Evolutionary conservation across 352 stramenopile genomes (phyloP), one percentile per base, ranked within the genome.

Genomic region (Phytophthora idaei): DNA sequence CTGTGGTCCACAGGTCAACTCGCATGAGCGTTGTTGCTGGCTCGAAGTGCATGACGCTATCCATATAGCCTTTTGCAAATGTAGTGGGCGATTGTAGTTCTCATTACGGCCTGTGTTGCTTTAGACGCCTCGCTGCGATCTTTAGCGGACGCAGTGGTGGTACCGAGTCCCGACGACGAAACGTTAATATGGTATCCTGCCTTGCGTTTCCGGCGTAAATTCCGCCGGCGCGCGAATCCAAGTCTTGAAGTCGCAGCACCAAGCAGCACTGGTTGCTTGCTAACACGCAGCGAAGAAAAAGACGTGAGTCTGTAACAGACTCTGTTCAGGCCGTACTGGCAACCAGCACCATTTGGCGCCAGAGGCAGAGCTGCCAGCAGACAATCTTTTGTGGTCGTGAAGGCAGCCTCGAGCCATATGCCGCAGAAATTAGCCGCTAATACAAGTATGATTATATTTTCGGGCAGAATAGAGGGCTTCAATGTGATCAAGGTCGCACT

Each of bases 251-350:
- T 17, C 27, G 32, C 7, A 45, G 27, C 34, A 57, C 61, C 53
- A 68, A 57, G 61, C 61, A 56, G 42, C 52, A 49, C 41, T 6
- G 39, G 59, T 57, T 57, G 51, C 51, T 57, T 57, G 51, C 51
- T 57, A 32, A 50, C 27, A 27, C 7, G 47, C 34, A 51, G 5
- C 57, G 57, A 56, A 64, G 57, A 12, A 9, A 37, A 37, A 37
- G 8, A 37, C 32, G 29, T 4, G 4, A 8, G 42, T 21, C 21
- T 21, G 21, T 21, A 21, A 21, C 21, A 21, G 21, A 21, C 10
- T 6, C 39, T 49, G 51, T 21, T 28, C 36, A 11, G 34, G 25
- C 15, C 34, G 34, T 12, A 10, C 17, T 31, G n/a, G 12, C 9
- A 34, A 12, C 31, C 17, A 15, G 12, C 51, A 1, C 21, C 21